phyloP scores from a whole-genome alignment of 2,329 filamentous ascomycete genomes.

The Xylaria sp. region DNA sequence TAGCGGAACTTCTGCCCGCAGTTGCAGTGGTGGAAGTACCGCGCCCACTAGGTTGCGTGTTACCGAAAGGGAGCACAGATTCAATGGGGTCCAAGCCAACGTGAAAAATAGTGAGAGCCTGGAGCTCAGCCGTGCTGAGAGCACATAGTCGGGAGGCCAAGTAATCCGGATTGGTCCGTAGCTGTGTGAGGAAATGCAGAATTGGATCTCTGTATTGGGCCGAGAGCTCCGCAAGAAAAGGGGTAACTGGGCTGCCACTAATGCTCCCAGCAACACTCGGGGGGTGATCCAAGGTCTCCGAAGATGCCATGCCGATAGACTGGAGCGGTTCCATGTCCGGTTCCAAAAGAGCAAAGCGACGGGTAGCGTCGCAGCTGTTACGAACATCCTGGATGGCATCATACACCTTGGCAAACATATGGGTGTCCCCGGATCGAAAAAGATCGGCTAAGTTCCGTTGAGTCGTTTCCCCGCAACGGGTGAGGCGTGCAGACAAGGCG shows the following conservation, averaged over 20 bases:
- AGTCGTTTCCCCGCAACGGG: slow-evolving; percentile 67
- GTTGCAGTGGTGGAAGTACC: slow-evolving; percentile 43
- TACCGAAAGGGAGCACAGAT: slow-evolving; percentile 60
- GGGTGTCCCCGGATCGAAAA: slow-evolving; percentile 75
- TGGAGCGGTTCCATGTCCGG: slow-evolving; percentile 64
- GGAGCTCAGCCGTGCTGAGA: slow-evolving; percentile 70
- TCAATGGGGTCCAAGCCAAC: slow-evolving; percentile 75
- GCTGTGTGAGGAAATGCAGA: slow-evolving; percentile 70
- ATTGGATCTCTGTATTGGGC: slow-evolving; percentile 68
- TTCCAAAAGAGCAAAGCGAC: slow-evolving; percentile 65
- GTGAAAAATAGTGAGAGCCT: slow-evolving; percentile 71
- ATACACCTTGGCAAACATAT: slow-evolving; percentile 67
- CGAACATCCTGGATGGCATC: slow-evolving; percentile 75
- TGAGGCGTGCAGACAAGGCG: slow-evolving; percentile 67
- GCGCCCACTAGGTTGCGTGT: slow-evolving; percentile 36
- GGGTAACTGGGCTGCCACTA: slow-evolving; percentile 37
- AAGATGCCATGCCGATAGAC: slow-evolving; percentile 43
- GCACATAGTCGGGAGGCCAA: slow-evolving; percentile 74
- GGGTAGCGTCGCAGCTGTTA: slow-evolving; percentile 67
- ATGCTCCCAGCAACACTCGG: slow-evolving; percentile 38
- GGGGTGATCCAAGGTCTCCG: slow-evolving; percentile 47
- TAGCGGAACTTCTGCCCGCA: slow-evolving; percentile 44
- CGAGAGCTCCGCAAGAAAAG: slow-evolving; percentile 69
- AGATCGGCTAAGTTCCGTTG: slow-evolving; percentile 71
- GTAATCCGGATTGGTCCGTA: slow-evolving; percentile 84